Conservation (phyloP, 2,329 filamentous ascomycete genomes). For the Rutstroemia sydowiana region DNA sequence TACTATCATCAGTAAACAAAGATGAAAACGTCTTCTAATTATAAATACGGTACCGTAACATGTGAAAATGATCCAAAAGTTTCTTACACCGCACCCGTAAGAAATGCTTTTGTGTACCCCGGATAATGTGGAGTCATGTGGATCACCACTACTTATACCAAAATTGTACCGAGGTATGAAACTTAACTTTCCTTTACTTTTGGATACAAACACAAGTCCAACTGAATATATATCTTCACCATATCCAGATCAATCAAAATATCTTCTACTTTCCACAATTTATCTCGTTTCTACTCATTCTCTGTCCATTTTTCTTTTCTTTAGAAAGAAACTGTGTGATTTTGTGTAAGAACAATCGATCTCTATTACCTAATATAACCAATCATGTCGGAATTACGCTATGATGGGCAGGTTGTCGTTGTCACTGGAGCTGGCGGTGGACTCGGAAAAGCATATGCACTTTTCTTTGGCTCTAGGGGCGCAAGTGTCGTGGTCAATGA, state of each 20-base stretch:
- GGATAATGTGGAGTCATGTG: slow-evolving; percentile 9
- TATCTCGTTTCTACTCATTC: no score
- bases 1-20: no score
- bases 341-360: not conserved
- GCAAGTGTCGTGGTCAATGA: slow-evolving; percentile 97
- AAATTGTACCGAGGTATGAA: slow-evolving; percentile 8
- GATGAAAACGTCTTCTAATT: no score
- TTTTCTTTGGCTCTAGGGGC: slow-evolving; percentile 84
- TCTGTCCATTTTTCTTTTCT: not conserved
- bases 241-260: no score
- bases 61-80: slow-evolving; percentile 1
- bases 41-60: no score
- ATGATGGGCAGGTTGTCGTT: slow-evolving; percentile 82
- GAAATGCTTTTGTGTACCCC: not conserved
- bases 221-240: not conserved
- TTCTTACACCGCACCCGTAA: slow-evolving; percentile 2
- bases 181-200: not conserved
- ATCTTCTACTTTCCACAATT: not conserved
- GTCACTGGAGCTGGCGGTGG: slow-evolving; percentile 82
- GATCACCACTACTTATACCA: not conserved
- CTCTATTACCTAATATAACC: not conserved
- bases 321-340: not conserved
- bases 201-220: not conserved
- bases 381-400: slow-evolving; percentile 58
- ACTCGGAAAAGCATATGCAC: slow-evolving; percentile 72